Evolutionary conservation across 495 filamentous ascomycete genomes (phyloP).

Genomic region (Penicillium alfredii): DNA sequence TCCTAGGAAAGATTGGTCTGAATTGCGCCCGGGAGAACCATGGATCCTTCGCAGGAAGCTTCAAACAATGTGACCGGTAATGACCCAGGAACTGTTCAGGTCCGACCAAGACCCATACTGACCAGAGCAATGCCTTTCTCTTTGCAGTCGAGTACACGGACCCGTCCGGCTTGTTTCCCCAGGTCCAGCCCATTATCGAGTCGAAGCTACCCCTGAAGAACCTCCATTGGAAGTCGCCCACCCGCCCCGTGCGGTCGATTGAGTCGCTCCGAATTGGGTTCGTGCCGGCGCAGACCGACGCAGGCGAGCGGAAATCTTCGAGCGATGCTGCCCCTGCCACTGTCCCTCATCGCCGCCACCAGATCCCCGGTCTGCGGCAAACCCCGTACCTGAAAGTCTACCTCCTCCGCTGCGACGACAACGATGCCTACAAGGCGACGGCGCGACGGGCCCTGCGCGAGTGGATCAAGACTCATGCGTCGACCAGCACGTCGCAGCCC

Average conservation of each 20-base stretch:
- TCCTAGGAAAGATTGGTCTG: constrained; percentile 4
- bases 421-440: constrained; percentile 80
- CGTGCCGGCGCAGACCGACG: constrained; percentile 46
- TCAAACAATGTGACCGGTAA: constrained; percentile 50
- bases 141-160: constrained; percentile 67
- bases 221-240: constrained; percentile 93
- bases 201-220: constrained; percentile 82
- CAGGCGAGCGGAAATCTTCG: constrained; percentile 29
- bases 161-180: constrained; percentile 76
- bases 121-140: constrained; percentile 5
- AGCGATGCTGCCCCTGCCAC: constrained; percentile 27
- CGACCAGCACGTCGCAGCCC: constrained; percentile 34
- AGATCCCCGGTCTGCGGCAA: constrained; percentile 88
- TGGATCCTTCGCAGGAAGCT: constrained; percentile 43
- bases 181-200: constrained; percentile 69
- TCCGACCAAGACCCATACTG: constrained; percentile 5
- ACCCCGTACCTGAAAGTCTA: constrained; percentile 93
- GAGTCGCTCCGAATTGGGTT: constrained; percentile 86
- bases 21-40: constrained; percentile 31
- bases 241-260: constrained; percentile 84
- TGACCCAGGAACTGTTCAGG: constrained; percentile 1
- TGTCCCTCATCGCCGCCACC: constrained; percentile 69
- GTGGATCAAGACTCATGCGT: constrained; percentile 78
- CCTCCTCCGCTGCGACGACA: constrained; percentile 86
- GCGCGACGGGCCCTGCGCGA: constrained; percentile 75